Conservation (phyloP, 768 basidiomycete genomes). For the Boletus pseudopeckii region DNA sequence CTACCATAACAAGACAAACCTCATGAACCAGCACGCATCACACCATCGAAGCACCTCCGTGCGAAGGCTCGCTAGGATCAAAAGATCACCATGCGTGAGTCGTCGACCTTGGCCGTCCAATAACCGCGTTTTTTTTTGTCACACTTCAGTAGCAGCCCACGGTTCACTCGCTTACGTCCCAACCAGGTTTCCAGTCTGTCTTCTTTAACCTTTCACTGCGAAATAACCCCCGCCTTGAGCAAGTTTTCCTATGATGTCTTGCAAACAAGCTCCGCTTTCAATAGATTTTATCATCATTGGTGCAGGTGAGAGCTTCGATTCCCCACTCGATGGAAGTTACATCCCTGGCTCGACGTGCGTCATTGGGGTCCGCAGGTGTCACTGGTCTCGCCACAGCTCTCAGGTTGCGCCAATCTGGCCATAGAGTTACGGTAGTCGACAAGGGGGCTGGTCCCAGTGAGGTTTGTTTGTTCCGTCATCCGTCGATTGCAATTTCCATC, state of each 20-base stretch:
- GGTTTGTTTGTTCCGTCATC: slow-evolving; percentile 23
- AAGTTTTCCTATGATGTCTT: slow-evolving; percentile 13
- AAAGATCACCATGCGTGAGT: slow-evolving; percentile 5
- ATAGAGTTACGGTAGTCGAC: slow-evolving; percentile 57
- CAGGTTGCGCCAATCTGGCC: slow-evolving; percentile 55
- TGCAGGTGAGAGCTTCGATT: slow-evolving; percentile 21
- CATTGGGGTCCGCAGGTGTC: slow-evolving; percentile 30
- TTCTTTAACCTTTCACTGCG: not conserved
- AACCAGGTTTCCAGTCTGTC: not conserved
- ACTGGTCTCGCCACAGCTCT: slow-evolving; percentile 58
- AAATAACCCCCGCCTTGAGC: not conserved
- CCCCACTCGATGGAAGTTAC: not conserved
- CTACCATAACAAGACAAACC: slow-evolving; percentile 5
- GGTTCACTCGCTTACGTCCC: not conserved
- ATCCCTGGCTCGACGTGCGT: not conserved
- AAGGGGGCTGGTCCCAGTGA: slow-evolving; percentile 42
- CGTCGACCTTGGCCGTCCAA: slow-evolving; percentile 15
- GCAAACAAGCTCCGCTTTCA: slow-evolving; percentile 21
- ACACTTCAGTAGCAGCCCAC: not conserved
- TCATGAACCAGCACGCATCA: slow-evolving; percentile 1
- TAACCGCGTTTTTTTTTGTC: slow-evolving; percentile 7
- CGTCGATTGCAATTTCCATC: not conserved
- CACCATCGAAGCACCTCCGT: slow-evolving; percentile 12
- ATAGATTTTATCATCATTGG: slow-evolving; percentile 34
- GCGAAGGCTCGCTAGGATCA: slow-evolving; percentile 20